A percentile compares a stretch with the other conserved stretches of the same genome.
phyloP scores from a whole-genome alignment of 2,329 filamentous ascomycete species.

The Akanthomyces lecanii region DNA sequence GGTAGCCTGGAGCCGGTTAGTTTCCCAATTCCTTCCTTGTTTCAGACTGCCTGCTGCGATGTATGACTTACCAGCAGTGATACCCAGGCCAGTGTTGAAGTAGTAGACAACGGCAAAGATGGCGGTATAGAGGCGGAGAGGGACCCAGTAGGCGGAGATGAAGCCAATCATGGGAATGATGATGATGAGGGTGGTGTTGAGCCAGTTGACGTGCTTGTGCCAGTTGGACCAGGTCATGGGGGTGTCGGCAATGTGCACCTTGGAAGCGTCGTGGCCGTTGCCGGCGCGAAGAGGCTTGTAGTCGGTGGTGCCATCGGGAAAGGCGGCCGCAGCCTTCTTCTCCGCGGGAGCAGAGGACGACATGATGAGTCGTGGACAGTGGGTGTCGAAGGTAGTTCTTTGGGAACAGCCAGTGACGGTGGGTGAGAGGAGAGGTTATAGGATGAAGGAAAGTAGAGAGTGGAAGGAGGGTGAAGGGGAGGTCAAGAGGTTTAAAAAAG shows the following conservation, averaged over 20 bases:
- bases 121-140: constrained; percentile 65
- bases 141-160: constrained; percentile 73
- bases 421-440: neutral
- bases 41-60: too few relatives aligned
- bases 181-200: constrained; percentile 79
- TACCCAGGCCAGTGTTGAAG: constrained; percentile 77
- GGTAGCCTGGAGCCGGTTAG: constrained; percentile 28
- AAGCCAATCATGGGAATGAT: constrained; percentile 71
- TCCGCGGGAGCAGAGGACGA: constrained; percentile 15
- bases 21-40: neutral
- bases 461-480: neutral
- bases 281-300: constrained; percentile 46
- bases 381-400: neutral
- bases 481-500: constrained; percentile 4
- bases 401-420: constrained; percentile 1
- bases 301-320: constrained; percentile 52
- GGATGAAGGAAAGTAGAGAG: neutral
- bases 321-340: constrained; percentile 36
- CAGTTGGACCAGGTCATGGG: constrained; percentile 79
- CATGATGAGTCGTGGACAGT: neutral
- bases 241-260: constrained; percentile 80
- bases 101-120: constrained; percentile 75
- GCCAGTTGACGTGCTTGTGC: constrained; percentile 92
- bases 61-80: constrained; percentile 61
- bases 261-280: constrained; percentile 52